Base-by-base conservation (phyloP, 1,139 yeast genomes). In the Yamadazyma conglobata region DNA sequence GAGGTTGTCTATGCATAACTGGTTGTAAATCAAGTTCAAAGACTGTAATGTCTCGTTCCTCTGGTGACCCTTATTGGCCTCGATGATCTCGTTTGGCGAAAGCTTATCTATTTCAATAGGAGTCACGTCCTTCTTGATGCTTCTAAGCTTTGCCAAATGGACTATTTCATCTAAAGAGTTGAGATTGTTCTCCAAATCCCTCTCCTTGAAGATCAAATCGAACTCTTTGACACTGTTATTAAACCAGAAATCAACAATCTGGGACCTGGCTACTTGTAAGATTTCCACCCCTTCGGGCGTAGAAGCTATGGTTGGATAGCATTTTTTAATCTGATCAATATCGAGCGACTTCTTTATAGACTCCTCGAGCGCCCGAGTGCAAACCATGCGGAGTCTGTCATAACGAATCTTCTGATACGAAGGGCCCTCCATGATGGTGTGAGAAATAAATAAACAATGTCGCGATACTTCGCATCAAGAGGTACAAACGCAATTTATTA, bases 101-200 rank as follows among this genome's bases (percentile, higher is more conserved):
- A 64, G 41, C 30, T 49, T 47, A 37, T 63, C 70, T 6, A 66
- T 48, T 5, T 34, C 34, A 15, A 42, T 47, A 1, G 35, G 30
- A 6, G 30, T 31, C 9, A 21, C 21, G 10, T 28, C 23, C 12
- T 20, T 24, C 5, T 22, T 16, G n/a, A 42, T 27, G 28, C 56
- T 53, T 6, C 70, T 43, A 15, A 38, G 25, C 31, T 59, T 60
- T 1, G 93, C 91, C 10, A 63, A 65, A 10, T 61, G 58, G 14
- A 86, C 71, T 15, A 86, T 56, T 25, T 70, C 77, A 49, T 87
- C 96, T 32, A 87, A 58, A 34, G 76, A 79, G 40, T 78, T 63
- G 34, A 87, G 57, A 43, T 79, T 82, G 21, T 35, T 40, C 36
- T 75, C 65, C 2, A 84, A 63, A 16, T 76, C 67, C 22, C 88